A percentile compares a stretch with the other conserved stretches of the same genome.
These are phyloP conservation scores for Ganoderma lingzhi DNA, from an alignment of 1,284 basidiomycete species.

Conservation along the genomic window DNA sequence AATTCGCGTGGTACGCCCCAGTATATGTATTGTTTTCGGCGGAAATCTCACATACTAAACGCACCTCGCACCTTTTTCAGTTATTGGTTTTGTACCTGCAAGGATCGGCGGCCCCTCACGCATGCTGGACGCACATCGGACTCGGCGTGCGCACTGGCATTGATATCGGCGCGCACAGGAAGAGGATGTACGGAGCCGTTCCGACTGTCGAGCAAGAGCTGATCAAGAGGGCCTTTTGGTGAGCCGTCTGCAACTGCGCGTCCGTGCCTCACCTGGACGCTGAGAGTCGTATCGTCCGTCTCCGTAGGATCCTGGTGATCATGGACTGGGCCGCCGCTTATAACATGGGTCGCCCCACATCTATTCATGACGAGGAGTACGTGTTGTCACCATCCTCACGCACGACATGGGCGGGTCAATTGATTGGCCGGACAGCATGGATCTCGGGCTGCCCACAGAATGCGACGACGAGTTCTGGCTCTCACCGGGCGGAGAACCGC, in stretches of 20 bases:
- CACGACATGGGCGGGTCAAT: conserved; percentile 35
- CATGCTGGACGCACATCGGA: conserved; percentile 58
- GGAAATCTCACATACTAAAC: too few relatives aligned
- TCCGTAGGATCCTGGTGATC: conserved; percentile 67
- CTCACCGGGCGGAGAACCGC: conserved; percentile 47
- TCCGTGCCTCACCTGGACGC: too few relatives aligned
- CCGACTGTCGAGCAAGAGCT: conserved; percentile 53
- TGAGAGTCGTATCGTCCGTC: too few relatives aligned
- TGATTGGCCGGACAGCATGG: conserved; percentile 49
- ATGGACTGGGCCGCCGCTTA: conserved; percentile 73
- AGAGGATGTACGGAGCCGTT: conserved; percentile 42
- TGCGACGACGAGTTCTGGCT: conserved; percentile 75
- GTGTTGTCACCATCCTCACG: conserved; percentile 35
- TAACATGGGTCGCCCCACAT: conserved; percentile 80
- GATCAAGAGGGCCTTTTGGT: conserved; percentile 81
- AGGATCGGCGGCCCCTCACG: conserved; percentile 55
- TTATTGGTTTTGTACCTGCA: conserved; percentile 47
- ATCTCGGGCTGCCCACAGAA: conserved; percentile 63
- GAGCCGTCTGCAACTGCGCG: conserved; percentile 37
- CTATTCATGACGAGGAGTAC: conserved; percentile 87
- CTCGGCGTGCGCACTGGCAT: conserved; percentile 59
- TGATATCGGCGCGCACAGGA: conserved; percentile 52
- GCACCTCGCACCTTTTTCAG: conserved; percentile 24
- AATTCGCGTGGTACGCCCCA: conserved; percentile 49
- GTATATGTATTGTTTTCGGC: too few relatives aligned